These are phyloP conservation scores for Macrolepiota dolichaula DNA, from an alignment of 768 basidiomycete species.

Conservation along the genomic window DNA sequence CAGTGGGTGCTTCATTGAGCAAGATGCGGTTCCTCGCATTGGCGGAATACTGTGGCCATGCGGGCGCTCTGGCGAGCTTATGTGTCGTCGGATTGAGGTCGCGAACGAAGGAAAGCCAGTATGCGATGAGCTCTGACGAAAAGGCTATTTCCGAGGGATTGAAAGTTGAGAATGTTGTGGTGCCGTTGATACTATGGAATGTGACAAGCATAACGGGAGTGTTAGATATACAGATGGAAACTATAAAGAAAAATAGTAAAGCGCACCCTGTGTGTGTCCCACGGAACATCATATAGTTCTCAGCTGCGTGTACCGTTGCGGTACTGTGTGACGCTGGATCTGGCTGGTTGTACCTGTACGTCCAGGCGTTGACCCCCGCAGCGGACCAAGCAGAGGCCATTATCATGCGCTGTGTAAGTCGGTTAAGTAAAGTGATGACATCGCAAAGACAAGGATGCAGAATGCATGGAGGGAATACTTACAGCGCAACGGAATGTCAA, in stretches of 20 bases:
- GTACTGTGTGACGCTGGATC: slow-evolving; percentile 38
- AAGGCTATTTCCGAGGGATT: slow-evolving; percentile 47
- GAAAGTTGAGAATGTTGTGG: slow-evolving; percentile 44
- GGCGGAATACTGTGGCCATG: slow-evolving; percentile 40
- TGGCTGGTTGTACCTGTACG: slow-evolving; percentile 58
- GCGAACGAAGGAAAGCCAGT: slow-evolving; percentile 67
- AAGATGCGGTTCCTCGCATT: slow-evolving; percentile 36
- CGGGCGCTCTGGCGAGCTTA: slow-evolving; percentile 48
- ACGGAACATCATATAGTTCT: slow-evolving; percentile 68
- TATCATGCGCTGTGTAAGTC: slow-evolving; percentile 34
- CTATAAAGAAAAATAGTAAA: background rate
- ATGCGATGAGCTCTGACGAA: slow-evolving; percentile 56
- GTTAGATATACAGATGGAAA: background rate
- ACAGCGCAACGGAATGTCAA: slow-evolving; percentile 51
- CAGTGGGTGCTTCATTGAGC: slow-evolving; percentile 34
- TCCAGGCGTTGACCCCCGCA: slow-evolving; percentile 36
- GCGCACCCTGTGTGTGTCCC: slow-evolving; percentile 57
- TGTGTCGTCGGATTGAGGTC: slow-evolving; percentile 51
- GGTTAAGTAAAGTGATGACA: too few species aligned
- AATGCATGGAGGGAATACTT: slow-evolving; percentile 19
- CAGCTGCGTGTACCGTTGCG: slow-evolving; percentile 47
- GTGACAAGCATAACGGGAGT: too few species aligned
- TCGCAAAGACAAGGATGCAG: background rate
- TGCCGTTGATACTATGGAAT: slow-evolving; percentile 45
- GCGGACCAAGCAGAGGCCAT: slow-evolving; percentile 39